Evolutionary conservation across 352 stramenopile species (phyloP).

Genomic region (Phytopythium aichiense): DNA sequence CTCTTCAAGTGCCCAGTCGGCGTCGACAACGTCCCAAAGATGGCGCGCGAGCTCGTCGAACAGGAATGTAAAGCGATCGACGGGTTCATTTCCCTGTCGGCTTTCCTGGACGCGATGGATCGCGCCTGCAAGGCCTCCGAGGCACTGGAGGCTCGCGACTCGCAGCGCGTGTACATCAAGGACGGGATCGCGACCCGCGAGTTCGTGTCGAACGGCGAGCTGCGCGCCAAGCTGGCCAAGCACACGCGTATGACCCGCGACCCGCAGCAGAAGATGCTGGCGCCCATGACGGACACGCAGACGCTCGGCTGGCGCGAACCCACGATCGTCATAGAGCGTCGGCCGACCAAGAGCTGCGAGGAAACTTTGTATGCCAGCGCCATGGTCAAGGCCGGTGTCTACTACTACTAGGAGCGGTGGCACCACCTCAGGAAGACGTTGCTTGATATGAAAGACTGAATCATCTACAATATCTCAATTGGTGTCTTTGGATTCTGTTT

Average conservation of each 20-base stretch:
- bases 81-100: conserved; percentile 1
- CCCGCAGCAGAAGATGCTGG: conserved; percentile 39
- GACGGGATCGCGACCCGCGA: conserved; percentile 30
- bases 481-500: no score
- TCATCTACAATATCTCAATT: not conserved
- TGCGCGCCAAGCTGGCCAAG: conserved; percentile 45
- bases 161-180: conserved; percentile 37
- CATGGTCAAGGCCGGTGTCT: conserved; percentile 72
- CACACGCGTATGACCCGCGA: conserved; percentile 51
- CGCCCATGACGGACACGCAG: conserved; percentile 47
- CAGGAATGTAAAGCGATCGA: conserved; percentile 13
- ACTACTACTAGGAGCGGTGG: conserved; percentile 50
- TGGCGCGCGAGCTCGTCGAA: conserved; percentile 16
- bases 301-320: conserved; percentile 47
- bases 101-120: conserved; percentile 36
- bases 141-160: conserved; percentile 19
- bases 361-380: conserved; percentile 63
- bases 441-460: not conserved
- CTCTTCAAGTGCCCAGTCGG: conserved; percentile 63
- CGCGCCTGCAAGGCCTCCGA: conserved; percentile 25
- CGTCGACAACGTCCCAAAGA: conserved; percentile 46
- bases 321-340: conserved; percentile 37
- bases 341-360: conserved; percentile 62
- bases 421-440: not conserved
- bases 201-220: conserved; percentile 56